Evolutionary conservation across 75 land plant genomes (phyloP).

Genomic region (Pseudotsuga menziesii): DNA sequence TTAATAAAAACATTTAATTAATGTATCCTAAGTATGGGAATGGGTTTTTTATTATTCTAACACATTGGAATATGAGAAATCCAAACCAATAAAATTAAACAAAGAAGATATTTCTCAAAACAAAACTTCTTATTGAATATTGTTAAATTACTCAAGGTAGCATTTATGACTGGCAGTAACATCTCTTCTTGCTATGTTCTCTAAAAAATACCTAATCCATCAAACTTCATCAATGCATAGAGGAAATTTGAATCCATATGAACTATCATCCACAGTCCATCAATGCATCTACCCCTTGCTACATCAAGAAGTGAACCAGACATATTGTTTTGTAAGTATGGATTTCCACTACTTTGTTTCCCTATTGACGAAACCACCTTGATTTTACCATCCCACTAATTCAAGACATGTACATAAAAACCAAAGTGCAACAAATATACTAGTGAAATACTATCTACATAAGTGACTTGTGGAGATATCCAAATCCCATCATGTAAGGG

Average conservation of each 20-base stretch:
- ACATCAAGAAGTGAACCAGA: constrained; percentile 34
- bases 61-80: no score
- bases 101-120: no score
- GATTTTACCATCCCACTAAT: constrained; percentile 21
- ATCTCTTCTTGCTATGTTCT: constrained; percentile 35
- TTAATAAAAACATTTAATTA: no score
- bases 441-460: constrained; percentile 27
- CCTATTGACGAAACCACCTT: no score
- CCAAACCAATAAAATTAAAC: no score
- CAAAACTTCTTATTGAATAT: constrained; percentile 36
- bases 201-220: constrained; percentile 36
- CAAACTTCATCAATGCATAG: constrained; percentile 29
- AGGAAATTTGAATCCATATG: constrained; percentile 16
- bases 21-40: no score
- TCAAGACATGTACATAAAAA: constrained; percentile 21
- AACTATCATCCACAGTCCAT: constrained; percentile 41
- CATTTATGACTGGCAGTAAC: constrained; percentile 27
- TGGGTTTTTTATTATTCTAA: no score
- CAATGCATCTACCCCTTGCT: constrained; percentile 39
- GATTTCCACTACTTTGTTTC: constrained; percentile 42
- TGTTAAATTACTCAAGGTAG: no score
- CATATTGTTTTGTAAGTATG: constrained; percentile 32
- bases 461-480: constrained; percentile 18
- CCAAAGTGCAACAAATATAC: constrained; percentile 22
- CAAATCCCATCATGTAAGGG: constrained; percentile 28